Conservation (phyloP, 1,284 basidiomycete genomes). For the Cryptococcus depauperatus region DNA sequence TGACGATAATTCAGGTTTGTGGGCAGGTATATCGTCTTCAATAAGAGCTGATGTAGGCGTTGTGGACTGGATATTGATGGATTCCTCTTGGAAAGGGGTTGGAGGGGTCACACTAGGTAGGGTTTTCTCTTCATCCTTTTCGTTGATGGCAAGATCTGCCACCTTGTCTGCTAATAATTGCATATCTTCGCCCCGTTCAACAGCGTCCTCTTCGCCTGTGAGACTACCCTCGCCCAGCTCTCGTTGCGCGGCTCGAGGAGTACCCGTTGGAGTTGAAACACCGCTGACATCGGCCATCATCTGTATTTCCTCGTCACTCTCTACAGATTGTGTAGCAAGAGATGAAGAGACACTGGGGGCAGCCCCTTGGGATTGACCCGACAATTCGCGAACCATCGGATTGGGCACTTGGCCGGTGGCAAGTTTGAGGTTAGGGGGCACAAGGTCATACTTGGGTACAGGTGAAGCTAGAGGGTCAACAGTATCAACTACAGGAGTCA, state of each 20-base stretch:
- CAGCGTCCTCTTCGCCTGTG: slow-evolving; percentile 15
- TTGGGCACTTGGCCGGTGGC: slow-evolving; percentile 13
- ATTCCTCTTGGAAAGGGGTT: slow-evolving; percentile 3
- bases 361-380: slow-evolving; percentile 5
- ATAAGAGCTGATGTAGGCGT: not conserved
- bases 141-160: slow-evolving; percentile 8
- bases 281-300: slow-evolving; percentile 39
- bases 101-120: slow-evolving; percentile 2
- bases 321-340: slow-evolving; percentile 24
- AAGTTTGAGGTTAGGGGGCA: slow-evolving; percentile 32
- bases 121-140: not conserved
- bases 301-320: slow-evolving; percentile 22
- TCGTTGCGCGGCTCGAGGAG: slow-evolving; percentile 30
- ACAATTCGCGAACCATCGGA: slow-evolving; percentile 14
- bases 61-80: not conserved
- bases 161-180: slow-evolving; percentile 10
- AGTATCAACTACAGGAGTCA: slow-evolving; percentile 27
- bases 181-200: slow-evolving; percentile 7
- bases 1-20: not conserved
- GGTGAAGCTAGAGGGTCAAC: slow-evolving; percentile 7
- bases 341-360: slow-evolving; percentile 26
- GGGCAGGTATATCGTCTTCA: not conserved
- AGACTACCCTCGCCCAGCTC: slow-evolving; percentile 27
- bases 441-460: slow-evolving; percentile 29
- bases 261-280: slow-evolving; percentile 37